Conservation (phyloP, 108 stramenopile species). For the Nitzschia sp. region DNA sequence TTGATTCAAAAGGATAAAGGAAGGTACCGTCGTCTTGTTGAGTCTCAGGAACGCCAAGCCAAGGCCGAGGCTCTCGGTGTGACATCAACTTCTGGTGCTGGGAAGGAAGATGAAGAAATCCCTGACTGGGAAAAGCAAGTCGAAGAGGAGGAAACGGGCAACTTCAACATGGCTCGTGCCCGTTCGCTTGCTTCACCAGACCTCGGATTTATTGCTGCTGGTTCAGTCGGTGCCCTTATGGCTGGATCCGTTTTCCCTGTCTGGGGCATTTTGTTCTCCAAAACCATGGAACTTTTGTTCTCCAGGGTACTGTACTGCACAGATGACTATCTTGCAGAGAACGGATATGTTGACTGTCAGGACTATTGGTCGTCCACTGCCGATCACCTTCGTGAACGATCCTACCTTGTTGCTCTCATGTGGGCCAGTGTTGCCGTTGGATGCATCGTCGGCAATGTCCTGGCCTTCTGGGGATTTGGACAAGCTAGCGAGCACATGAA, state of each 20-base stretch:
- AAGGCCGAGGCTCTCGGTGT: too few species aligned
- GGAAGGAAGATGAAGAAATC: neutral
- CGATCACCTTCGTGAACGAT: conserved; percentile 45
- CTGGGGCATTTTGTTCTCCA: conserved; percentile 65
- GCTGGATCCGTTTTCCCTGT: conserved; percentile 73
- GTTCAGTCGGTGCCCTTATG: conserved; percentile 59
- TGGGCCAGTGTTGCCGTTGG: conserved; percentile 16
- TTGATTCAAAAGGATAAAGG: conserved; percentile 55
- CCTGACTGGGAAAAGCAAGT: neutral
- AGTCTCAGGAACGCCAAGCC: conserved; percentile 43
- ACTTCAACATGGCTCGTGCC: neutral
- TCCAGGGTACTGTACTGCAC: conserved; percentile 41
- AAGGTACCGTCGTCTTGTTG: conserved; percentile 68
- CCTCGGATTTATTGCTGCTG: conserved; percentile 11
- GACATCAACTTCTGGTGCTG: too few species aligned
- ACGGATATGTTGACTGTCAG: conserved; percentile 36
- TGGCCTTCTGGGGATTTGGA: conserved; percentile 68
- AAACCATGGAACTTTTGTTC: conserved; percentile 66
- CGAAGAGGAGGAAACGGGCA: neutral
- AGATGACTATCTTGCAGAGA: neutral
- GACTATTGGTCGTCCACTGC: conserved; percentile 51
- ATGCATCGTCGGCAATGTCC: conserved; percentile 55
- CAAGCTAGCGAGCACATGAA: conserved; percentile 69
- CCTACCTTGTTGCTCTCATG: conserved; percentile 33
- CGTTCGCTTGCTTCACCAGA: neutral